Percentiles rank a stretch among this genome's conserved stretches.
These are phyloP conservation scores for Astrephomene gubernaculifera DNA, from an alignment of 139 green algal species.

Conservation along the genomic window DNA sequence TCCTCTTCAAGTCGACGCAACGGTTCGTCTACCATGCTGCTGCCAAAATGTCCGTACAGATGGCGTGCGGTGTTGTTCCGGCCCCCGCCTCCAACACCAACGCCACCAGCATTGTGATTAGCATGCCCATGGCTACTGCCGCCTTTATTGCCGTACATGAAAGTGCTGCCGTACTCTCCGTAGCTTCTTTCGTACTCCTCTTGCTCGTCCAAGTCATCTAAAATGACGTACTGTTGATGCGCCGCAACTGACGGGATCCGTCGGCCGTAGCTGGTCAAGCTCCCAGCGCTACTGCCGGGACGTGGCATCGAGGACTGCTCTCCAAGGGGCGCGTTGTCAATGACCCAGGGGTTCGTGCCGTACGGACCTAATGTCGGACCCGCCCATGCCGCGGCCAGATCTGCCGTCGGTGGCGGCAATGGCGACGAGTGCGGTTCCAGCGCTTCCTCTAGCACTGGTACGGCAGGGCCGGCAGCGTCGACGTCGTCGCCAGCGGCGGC, in stretches of 20 bases:
- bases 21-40: background rate
- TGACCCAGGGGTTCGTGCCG: too few species aligned
- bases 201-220: constrained; percentile 8
- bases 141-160: too few species aligned
- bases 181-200: background rate
- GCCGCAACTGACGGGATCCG: background rate
- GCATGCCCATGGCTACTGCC: too few species aligned
- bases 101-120: too few species aligned
- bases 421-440: background rate
- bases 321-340: background rate
- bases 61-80: too few species aligned
- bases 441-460: too few species aligned
- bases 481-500: background rate
- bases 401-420: background rate
- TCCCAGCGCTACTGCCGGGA: background rate
- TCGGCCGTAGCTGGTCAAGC: background rate
- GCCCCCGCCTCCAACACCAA: too few species aligned
- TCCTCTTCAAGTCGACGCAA: constrained; percentile 1
- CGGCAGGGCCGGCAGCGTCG: background rate
- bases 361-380: background rate
- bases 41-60: background rate
- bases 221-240: constrained; percentile 12
- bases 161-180: background rate
- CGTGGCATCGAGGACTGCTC: background rate
- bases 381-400: background rate